phyloP scores from a whole-genome alignment of 768 basidiomycete species.

The Lactarius sanguifluus region DNA sequence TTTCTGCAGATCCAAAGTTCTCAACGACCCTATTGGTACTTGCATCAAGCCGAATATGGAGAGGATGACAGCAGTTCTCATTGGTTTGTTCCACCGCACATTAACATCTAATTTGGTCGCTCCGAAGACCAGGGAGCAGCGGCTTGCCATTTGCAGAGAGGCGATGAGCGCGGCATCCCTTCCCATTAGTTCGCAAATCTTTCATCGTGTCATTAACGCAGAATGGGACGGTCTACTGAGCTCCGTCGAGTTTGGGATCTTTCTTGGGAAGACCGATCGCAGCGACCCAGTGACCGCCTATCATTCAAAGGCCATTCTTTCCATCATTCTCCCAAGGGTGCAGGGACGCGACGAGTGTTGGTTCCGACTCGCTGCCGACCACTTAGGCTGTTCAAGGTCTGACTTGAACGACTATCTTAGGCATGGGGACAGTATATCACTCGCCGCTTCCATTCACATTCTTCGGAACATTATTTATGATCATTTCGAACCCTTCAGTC shows the following conservation, averaged over 20 bases:
- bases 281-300: background rate
- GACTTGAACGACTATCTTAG: background rate
- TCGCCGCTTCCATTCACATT: slow-evolving; percentile 5
- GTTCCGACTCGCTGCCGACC: slow-evolving; percentile 1
- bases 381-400: background rate
- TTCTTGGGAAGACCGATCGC: background rate
- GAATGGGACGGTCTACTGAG: background rate
- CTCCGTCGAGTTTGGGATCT: background rate
- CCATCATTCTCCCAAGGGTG: background rate
- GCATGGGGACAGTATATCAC: slow-evolving; percentile 5
- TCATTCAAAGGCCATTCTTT: background rate
- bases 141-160: background rate
- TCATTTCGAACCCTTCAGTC: slow-evolving; percentile 6
- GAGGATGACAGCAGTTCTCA: background rate
- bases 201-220: background rate
- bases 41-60: slow-evolving; percentile 2
- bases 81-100: background rate
- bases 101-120: background rate
- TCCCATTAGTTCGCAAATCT: background rate
- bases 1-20: background rate
- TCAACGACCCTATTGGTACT: background rate
- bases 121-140: background rate
- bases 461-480: background rate
- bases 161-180: background rate
- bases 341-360: slow-evolving; percentile 6